Evolutionary conservation across 768 basidiomycete species (phyloP).

Genomic region (Phallus indusiatus): DNA sequence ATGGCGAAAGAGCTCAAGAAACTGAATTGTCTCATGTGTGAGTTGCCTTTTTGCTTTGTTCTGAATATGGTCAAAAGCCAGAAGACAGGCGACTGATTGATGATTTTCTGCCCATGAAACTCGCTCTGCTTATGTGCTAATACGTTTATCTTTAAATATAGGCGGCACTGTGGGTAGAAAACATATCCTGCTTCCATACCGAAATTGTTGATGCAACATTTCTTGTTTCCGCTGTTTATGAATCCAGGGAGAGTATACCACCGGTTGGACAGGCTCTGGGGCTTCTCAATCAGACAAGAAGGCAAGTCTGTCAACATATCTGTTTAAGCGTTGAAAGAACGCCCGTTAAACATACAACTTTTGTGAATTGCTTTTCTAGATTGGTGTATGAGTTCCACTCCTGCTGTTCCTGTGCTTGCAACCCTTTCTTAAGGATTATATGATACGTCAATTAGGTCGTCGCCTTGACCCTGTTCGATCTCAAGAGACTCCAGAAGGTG

Average conservation of each 20-base stretch:
- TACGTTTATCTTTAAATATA: constrained; percentile 20
- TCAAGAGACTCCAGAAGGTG: constrained; percentile 75
- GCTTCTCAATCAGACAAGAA: constrained; percentile 94
- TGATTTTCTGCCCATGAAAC: not conserved
- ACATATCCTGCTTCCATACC: not conserved
- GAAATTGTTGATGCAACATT: constrained; percentile 3
- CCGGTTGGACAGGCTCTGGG: constrained; percentile 88
- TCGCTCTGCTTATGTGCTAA: constrained; percentile 6
- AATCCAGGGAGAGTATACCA: constrained; percentile 77
- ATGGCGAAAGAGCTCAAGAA: constrained; percentile 37
- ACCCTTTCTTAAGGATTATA: constrained; percentile 5
- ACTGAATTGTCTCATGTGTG: constrained; percentile 75
- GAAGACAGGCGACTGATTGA: no score
- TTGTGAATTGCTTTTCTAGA: constrained; percentile 30
- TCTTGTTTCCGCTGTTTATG: not conserved
- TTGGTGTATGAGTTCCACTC: constrained; percentile 39
- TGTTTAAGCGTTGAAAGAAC: not conserved
- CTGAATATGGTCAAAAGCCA: not conserved
- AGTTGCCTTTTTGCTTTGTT: constrained; percentile 28
- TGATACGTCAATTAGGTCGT: constrained; percentile 51
- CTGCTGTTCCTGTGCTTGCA: not conserved
- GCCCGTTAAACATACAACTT: not conserved
- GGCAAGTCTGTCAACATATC: constrained; percentile 31
- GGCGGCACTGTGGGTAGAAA: constrained; percentile 36
- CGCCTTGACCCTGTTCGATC: constrained; percentile 81